These are phyloP conservation scores for Silene vulgaris DNA, from an alignment of 179 eudicot species.

Conservation along the genomic window DNA sequence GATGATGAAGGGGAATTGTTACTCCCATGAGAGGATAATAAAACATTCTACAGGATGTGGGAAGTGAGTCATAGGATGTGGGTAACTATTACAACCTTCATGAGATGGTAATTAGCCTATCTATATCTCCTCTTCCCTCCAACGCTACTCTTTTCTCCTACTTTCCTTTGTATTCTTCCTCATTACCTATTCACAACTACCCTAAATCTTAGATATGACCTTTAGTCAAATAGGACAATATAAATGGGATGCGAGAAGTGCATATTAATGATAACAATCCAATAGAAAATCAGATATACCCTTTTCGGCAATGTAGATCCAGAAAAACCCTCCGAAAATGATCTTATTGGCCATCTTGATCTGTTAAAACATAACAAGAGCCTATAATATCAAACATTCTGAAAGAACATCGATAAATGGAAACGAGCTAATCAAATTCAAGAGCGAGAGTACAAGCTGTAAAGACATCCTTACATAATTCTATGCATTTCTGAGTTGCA, in stretches of 20 bases:
- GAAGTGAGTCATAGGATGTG: background rate
- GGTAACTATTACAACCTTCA: background rate
- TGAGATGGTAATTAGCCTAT: background rate
- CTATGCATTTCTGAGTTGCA: conserved; percentile 24
- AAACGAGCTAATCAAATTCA: background rate
- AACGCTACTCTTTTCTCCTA: background rate
- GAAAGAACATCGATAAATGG: background rate
- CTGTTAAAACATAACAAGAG: conserved; percentile 20
- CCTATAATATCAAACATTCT: conserved; percentile 1
- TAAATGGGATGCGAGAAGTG: background rate
- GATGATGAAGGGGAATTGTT: background rate
- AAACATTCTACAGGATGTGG: background rate
- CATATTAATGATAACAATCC: background rate
- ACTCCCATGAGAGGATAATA: background rate
- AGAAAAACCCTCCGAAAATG: conserved; percentile 19
- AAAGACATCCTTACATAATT: conserved; percentile 20
- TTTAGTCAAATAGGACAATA: background rate
- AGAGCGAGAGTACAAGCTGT: too few relatives aligned
- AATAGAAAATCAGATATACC: conserved; percentile 15
- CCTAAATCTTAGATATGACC: background rate
- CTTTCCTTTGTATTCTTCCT: background rate
- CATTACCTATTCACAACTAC: background rate
- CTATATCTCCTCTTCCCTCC: background rate
- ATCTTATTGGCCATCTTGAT: conserved; percentile 24
- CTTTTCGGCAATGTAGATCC: conserved; percentile 18